These are phyloP conservation scores for Pseudogymnoascus sp. DNA, from an alignment of 2,329 filamentous ascomycete genomes.

Conservation along the genomic window DNA sequence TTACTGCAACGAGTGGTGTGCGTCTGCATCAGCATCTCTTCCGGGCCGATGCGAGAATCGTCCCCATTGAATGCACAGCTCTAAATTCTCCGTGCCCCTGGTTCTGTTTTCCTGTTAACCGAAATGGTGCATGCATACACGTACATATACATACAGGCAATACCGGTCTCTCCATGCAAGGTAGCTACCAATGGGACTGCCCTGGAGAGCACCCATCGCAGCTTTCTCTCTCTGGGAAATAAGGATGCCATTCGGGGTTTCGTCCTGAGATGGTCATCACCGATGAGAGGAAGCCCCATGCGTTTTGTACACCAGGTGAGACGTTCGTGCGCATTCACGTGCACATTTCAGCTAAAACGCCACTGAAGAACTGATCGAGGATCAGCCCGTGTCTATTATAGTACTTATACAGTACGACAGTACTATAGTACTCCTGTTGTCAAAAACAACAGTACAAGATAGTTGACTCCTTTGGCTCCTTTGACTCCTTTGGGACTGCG, in stretches of 20 bases:
- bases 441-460: not conserved
- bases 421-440: not conserved
- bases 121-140: not conserved
- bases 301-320: not conserved
- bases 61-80: not conserved
- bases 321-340: not conserved
- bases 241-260: not conserved
- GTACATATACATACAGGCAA: not conserved
- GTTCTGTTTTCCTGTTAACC: slow-evolving; percentile 3
- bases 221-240: slow-evolving; percentile 1
- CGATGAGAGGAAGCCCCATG: not conserved
- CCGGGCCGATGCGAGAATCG: slow-evolving; percentile 6
- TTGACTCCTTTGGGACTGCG: not conserved
- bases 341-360: not conserved
- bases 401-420: not conserved
- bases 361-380: slow-evolving; percentile 3
- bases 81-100: slow-evolving; percentile 6
- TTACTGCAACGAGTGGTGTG: not conserved
- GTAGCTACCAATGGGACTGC: not conserved
- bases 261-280: not conserved
- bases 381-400: not conserved
- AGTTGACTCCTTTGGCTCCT: slow-evolving; percentile 1
- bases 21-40: slow-evolving; percentile 2
- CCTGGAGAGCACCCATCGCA: not conserved
- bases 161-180: not conserved